Base-by-base conservation (phyloP, 2,329 filamentous ascomycete genomes). In the Fonsecaea nubica region DNA sequence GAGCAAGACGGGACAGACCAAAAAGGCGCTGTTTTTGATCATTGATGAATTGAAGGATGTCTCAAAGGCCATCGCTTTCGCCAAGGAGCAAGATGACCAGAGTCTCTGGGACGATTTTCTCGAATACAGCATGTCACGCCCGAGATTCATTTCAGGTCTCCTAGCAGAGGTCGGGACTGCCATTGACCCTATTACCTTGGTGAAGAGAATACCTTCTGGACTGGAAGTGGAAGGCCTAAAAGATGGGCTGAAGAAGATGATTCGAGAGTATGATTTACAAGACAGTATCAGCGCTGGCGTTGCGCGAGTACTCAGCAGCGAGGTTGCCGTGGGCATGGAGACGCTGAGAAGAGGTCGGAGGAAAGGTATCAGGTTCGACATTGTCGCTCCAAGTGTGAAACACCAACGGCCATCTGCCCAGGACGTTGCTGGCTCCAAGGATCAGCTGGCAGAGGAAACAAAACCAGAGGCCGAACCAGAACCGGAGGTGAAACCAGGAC, bases 51-150 rank as follows among this genome's bases (percentile, higher is more conserved):
- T 99, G 4, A 89, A 89, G 65, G 92, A 99, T 76, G 93, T 98
- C 58, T 90, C 90, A 58, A 93, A 95, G 72, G 95, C 95, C 8
- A 99, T 99, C 72, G 86, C 90, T 1, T 99, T 99, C 74, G 93
- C 93, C 62, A 97, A 97, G 77, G 90, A 93, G 68, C 93, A 98
- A 75, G 89, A 95, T 69, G 93, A 97, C 73, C 89, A 90, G 0
- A 93, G 97, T 72, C 84, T 99, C 0, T 99, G 95, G 95, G 91
- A 97, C 70, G 93, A 98, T 74, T 84, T 99, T 7, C 86, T 99
- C 5, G 89, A 94, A 72, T 98, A 98, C 78, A 94, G 91, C 67
- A 98, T 99, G 95, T 93, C 97, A 80, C 97, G 97, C 75, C 95
- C 95, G 0, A 88, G 88, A 48, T 99, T 99, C 80, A 98, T 99